Conservation (phyloP, 108 stramenopile species). For the Fistulifera pelliculosa region DNA sequence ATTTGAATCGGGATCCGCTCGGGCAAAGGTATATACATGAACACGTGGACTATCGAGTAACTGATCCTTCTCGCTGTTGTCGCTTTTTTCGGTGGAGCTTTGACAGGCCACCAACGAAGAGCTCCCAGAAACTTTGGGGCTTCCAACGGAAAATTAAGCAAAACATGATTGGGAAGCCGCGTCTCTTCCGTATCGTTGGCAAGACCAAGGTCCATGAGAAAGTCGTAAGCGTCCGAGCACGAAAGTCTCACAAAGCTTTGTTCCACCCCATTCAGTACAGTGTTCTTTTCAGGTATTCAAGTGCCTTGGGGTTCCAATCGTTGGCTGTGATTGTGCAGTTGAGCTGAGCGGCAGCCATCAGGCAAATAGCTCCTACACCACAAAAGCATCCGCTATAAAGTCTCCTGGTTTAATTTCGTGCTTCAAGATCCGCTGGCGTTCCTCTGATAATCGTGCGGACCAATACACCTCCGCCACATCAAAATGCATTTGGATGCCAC, state of each 20-base stretch:
- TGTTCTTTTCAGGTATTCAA: conserved; percentile 43
- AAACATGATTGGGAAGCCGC: conserved; percentile 57
- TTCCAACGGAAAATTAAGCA: conserved; percentile 75
- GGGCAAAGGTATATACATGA: conserved; percentile 72
- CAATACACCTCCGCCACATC: conserved; percentile 94
- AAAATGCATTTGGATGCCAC: conserved; percentile 68
- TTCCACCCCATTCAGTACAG: conserved; percentile 25
- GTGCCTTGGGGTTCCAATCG: conserved; percentile 82
- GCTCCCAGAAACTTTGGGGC: conserved; percentile 58
- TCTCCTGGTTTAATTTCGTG: conserved; percentile 36
- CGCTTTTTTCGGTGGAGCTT: conserved; percentile 2
- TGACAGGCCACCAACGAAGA: conserved; percentile 65
- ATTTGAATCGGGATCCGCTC: conserved; percentile 16
- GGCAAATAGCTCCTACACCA: conserved; percentile 92
- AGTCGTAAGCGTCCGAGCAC: conserved; percentile 74
- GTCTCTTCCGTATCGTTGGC: background rate
- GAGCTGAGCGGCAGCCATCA: conserved; percentile 34
- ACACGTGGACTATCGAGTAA: conserved; percentile 34
- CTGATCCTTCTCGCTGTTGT: background rate
- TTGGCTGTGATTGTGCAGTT: conserved; percentile 65
- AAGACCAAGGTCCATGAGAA: conserved; percentile 61
- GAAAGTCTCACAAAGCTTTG: conserved; percentile 20
- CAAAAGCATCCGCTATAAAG: conserved; percentile 90
- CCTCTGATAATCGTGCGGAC: conserved; percentile 83
- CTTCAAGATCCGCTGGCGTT: conserved; percentile 70